Evolutionary conservation across 495 filamentous ascomycete species (phyloP), one percentile per base, ranked within the genome.

Genomic region (Lepidopterella palustris): DNA sequence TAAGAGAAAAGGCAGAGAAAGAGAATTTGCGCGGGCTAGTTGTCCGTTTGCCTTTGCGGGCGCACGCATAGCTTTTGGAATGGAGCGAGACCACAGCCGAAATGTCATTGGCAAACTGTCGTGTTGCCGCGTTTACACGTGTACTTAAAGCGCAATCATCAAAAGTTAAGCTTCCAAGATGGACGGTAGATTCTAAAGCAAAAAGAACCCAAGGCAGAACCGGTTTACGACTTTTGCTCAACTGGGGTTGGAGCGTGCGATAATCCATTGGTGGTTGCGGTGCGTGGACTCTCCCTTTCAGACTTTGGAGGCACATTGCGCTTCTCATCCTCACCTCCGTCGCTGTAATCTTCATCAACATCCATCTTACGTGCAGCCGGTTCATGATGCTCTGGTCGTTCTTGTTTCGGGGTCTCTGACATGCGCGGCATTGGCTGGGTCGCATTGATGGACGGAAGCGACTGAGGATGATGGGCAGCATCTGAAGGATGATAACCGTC

Each of bases 341-440:
- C 91, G 72, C 96, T 92, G 64, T 98, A 96, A 60, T 96, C 85
- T 72, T 98, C 92, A 69, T 98, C 93, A 45, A 97, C 87, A 23
- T 97, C 93, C 85, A 98, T 95, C 72, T 96, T 93, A 8, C 93
- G 82, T 31, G 88, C 87, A 5, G 93, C 89, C 11, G 91, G 82
- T 74, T 98, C 93, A 23, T 78, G 68, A 23, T 67, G 62, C 55
- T 70, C 62, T 11, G 58, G 60, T 40, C 59, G 57, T 32, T 67
- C 64, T 53, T 67, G 60, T 47, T 67, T 67, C 20, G 64, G 60
- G 0, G 64, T 60, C 58, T 67, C 64, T 3, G 64, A 35, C 60
- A 67, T 60, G 29, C 61, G 64, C 48, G 60, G 63, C 21, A 58
- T 23, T 24, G 59, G 53, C 10, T 54, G 58, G n/a, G 67, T 29